Conservation (phyloP, 768 basidiomycete genomes). For the Boletus reticuloceps region DNA sequence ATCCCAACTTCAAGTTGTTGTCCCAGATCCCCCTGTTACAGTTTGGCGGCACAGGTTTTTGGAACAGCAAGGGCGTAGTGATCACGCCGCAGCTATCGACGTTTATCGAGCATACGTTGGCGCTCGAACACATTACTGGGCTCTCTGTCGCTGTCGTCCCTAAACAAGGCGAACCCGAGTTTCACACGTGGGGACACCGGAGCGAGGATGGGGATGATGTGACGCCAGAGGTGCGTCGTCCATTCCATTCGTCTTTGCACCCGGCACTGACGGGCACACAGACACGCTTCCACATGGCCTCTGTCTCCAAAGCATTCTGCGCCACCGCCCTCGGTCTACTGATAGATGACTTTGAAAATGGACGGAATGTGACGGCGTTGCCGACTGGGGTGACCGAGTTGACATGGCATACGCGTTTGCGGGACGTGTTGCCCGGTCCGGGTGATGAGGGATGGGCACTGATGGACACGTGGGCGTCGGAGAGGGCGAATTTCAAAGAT, state of each 20-base stretch:
- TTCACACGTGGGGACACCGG: slow-evolving; percentile 34
- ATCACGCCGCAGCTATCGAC: slow-evolving; percentile 19
- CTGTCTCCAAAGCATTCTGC: slow-evolving; percentile 41
- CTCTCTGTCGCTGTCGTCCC: slow-evolving; percentile 30
- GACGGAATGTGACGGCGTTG: slow-evolving; percentile 34
- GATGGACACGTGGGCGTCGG: slow-evolving; percentile 37
- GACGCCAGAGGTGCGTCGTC: slow-evolving; percentile 28
- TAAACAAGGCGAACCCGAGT: slow-evolving; percentile 27
- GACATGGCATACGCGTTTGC: slow-evolving; percentile 37
- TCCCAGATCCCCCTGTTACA: not conserved
- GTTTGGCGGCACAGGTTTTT: not conserved
- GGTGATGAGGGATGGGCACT: slow-evolving; percentile 32
- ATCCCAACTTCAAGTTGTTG: not conserved
- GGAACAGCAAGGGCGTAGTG: not conserved
- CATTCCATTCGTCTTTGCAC: not conserved
- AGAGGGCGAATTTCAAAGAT: slow-evolving; percentile 37
- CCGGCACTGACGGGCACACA: not conserved
- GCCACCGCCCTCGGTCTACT: slow-evolving; percentile 39
- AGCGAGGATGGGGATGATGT: slow-evolving; percentile 34
- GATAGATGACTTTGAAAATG: slow-evolving; percentile 38
- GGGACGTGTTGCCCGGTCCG: slow-evolving; percentile 35
- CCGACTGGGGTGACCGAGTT: slow-evolving; percentile 30
- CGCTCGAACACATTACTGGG: slow-evolving; percentile 27
- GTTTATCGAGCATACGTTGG: slow-evolving; percentile 18
- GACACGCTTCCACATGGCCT: slow-evolving; percentile 40